phyloP scores from a whole-genome alignment of 495 filamentous ascomycete genomes.

The Penicillium mononematosum region DNA sequence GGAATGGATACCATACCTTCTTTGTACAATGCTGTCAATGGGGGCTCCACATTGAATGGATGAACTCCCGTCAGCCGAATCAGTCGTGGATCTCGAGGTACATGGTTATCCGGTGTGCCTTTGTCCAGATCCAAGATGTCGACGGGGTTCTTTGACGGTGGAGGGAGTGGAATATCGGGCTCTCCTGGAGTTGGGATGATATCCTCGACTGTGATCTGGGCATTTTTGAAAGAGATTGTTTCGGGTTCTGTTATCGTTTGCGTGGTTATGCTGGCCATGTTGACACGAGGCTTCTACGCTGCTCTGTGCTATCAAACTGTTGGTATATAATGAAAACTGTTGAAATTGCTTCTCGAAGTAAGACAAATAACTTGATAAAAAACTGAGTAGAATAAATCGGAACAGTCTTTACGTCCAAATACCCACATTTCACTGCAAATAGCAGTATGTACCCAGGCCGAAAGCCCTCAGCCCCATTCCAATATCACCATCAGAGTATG shows the following conservation, averaged over 20 bases:
- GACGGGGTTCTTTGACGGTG: constrained; percentile 59
- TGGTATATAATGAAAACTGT: background rate
- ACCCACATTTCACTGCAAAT: background rate
- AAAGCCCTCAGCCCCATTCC: background rate
- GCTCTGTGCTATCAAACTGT: background rate
- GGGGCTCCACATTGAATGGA: constrained; percentile 93
- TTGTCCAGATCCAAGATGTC: constrained; percentile 71
- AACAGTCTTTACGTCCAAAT: background rate
- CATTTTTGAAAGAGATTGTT: constrained; percentile 23
- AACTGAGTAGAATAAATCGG: background rate
- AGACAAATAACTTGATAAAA: background rate
- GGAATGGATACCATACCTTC: constrained; percentile 58
- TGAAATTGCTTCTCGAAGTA: no score
- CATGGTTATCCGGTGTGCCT: constrained; percentile 81
- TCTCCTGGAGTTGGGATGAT: constrained; percentile 27
- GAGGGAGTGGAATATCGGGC: constrained; percentile 66
- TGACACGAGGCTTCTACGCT: background rate
- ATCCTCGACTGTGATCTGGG: constrained; percentile 31
- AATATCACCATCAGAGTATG: background rate
- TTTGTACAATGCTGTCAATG: constrained; percentile 74
- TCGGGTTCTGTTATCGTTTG: constrained; percentile 16
- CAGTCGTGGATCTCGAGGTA: constrained; percentile 81
- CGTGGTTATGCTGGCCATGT: constrained; percentile 36
- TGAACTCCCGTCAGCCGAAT: constrained; percentile 89
- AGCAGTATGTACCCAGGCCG: background rate